These are phyloP conservation scores for Rhodamnia argentea DNA, from an alignment of 345 rosid species.

Conservation along the genomic window DNA sequence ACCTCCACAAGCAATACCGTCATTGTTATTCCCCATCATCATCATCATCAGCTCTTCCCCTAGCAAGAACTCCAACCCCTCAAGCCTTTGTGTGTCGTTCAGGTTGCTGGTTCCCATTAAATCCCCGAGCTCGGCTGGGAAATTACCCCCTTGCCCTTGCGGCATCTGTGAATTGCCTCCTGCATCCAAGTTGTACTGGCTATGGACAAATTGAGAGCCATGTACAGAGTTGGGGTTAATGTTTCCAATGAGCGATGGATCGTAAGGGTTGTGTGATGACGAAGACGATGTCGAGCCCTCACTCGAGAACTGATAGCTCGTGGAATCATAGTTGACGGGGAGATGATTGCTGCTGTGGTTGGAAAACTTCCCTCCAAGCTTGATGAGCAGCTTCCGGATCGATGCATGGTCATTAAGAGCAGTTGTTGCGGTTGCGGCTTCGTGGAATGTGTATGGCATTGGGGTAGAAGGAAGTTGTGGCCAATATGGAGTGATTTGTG, in stretches of 20 bases:
- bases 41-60: constrained; percentile 7
- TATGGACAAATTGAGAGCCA: not conserved
- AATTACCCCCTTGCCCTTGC: constrained; percentile 15
- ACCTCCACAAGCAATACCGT: not conserved
- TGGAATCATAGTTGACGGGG: not conserved
- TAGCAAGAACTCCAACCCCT: constrained; percentile 36
- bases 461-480: constrained; percentile 34
- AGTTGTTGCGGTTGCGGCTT: not conserved
- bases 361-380: constrained; percentile 51
- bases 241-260: not conserved
- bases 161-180: constrained; percentile 6
- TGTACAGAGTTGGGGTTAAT: not conserved
- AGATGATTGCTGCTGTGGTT: not conserved
- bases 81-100: constrained; percentile 16
- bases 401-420: constrained; percentile 29
- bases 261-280: not conserved
- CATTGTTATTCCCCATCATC: not conserved
- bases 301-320: not conserved
- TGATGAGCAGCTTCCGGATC: constrained; percentile 39
- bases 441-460: constrained; percentile 20
- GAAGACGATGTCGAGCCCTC: not conserved
- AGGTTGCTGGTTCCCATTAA: constrained; percentile 13
- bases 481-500: constrained; percentile 24
- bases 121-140: not conserved
- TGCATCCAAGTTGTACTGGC: not conserved